Conservation (phyloP, 2,329 filamentous ascomycete genomes). For the Sordariomycetes sp. region DNA sequence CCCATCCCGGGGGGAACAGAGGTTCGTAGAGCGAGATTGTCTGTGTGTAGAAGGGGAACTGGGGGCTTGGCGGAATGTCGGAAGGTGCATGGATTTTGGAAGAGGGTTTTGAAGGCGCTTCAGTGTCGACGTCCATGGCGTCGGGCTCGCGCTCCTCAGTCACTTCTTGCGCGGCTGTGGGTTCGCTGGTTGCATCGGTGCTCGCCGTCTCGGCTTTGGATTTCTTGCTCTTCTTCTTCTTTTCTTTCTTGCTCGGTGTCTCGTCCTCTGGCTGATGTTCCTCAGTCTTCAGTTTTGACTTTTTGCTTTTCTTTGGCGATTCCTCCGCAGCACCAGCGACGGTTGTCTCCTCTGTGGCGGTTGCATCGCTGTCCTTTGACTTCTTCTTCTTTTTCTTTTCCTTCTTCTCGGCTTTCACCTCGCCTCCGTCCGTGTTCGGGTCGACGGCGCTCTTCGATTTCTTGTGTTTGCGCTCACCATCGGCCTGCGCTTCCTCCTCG, state of each 20-base stretch:
- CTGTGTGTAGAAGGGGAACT: slow-evolving; percentile 68
- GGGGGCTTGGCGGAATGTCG: slow-evolving; percentile 27
- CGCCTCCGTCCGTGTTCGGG: slow-evolving; percentile 15
- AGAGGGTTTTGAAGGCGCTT: slow-evolving; percentile 15
- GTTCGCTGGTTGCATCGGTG: too few relatives aligned
- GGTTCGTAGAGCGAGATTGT: slow-evolving; percentile 75
- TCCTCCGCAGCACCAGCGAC: slow-evolving; percentile 6
- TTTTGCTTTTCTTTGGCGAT: slow-evolving; percentile 19
- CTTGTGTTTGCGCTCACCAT: slow-evolving; percentile 37
- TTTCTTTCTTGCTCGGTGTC: slow-evolving; percentile 15
- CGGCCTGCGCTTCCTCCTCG: slow-evolving; percentile 29
- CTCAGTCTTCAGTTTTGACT: slow-evolving; percentile 17
- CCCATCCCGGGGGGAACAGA: slow-evolving; percentile 62
- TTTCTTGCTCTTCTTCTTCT: slow-evolving; percentile 19
- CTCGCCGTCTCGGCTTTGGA: slow-evolving; percentile 7
- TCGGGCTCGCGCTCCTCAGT: slow-evolving; percentile 15
- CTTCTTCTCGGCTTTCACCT: slow-evolving; percentile 8
- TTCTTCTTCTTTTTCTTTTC: slow-evolving; percentile 24
- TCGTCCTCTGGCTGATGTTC: slow-evolving; percentile 6
- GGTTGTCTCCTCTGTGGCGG: slow-evolving; percentile 7
- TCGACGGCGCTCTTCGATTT: slow-evolving; percentile 36
- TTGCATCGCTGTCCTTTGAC: slow-evolving; percentile 17
- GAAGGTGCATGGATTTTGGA: slow-evolving; percentile 26
- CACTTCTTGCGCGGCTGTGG: slow-evolving; percentile 4
- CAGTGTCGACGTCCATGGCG: slow-evolving; percentile 30